Conservation (phyloP, 345 rosid genomes). For the Gossypium anomalum region DNA sequence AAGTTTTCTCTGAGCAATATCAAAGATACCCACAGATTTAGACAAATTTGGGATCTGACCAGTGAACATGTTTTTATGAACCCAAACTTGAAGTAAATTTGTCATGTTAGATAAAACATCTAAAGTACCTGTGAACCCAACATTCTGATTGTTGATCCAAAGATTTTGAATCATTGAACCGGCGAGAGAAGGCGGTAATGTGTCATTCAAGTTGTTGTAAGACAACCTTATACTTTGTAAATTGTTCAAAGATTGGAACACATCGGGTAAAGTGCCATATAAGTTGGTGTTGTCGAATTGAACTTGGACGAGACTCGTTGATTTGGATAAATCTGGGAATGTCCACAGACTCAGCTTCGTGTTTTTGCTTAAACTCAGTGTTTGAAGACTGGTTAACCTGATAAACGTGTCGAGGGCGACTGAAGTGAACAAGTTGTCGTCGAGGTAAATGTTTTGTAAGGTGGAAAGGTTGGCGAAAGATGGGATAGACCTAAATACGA, state of each 20-base stretch:
- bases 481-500: conserved; percentile 12
- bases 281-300: no score
- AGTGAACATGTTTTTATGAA: conserved; percentile 27
- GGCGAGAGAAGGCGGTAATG: no score
- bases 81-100: conserved; percentile 51
- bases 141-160: conserved; percentile 34
- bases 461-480: no score
- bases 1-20: conserved; percentile 65
- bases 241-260: no score
- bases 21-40: conserved; percentile 17
- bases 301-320: no score
- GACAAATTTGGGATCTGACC: no score
- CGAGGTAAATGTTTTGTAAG: no score
- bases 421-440: conserved; percentile 32
- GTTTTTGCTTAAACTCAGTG: conserved; percentile 32
- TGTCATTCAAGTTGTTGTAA: no score
- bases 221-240: no score
- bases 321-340: no score
- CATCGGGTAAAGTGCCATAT: no score
- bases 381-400: conserved; percentile 51
- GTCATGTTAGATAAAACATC: conserved; percentile 55
- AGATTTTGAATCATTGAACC: no score
- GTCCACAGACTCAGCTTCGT: conserved; percentile 17
- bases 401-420: conserved; percentile 44
- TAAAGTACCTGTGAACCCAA: conserved; percentile 52